A percentile compares a stretch with the other conserved stretches of the same genome.
phyloP scores from a whole-genome alignment of 1,284 basidiomycete species.

The Fomitopsis palustris region DNA sequence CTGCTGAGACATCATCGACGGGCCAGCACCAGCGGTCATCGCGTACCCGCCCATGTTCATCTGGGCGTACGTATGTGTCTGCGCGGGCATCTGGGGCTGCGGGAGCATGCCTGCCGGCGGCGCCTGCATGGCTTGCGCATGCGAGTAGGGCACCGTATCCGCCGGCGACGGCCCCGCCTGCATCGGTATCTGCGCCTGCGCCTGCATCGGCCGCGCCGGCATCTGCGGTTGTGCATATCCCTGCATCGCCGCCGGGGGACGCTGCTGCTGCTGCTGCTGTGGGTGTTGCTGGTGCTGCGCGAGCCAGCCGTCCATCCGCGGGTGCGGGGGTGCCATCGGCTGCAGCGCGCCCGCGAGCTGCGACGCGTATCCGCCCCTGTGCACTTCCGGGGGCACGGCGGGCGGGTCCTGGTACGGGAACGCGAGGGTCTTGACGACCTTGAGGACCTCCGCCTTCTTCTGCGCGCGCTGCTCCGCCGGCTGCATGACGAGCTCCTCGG shows the following conservation, averaged over 20 bases:
- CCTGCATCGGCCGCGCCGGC: neutral
- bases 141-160: conserved; percentile 4
- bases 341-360: conserved; percentile 11
- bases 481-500: conserved; percentile 46
- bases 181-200: neutral
- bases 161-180: neutral
- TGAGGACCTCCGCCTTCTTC: conserved; percentile 55
- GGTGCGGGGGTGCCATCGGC: no score
- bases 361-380: conserved; percentile 13
- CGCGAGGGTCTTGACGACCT: conserved; percentile 66
- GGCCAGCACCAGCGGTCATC: neutral
- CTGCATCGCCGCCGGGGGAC: neutral
- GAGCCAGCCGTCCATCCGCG: neutral
- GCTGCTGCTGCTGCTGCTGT: neutral
- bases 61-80: neutral
- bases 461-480: conserved; percentile 49
- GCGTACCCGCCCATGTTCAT: neutral
- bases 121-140: conserved; percentile 2
- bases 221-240: neutral
- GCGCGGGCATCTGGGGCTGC: neutral
- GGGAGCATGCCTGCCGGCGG: neutral
- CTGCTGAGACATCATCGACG: neutral
- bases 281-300: neutral
- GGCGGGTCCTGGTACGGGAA: conserved; percentile 77
- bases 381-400: conserved; percentile 26